Conservation (phyloP, 495 filamentous ascomycete species). For the Bombardia bombarda region DNA sequence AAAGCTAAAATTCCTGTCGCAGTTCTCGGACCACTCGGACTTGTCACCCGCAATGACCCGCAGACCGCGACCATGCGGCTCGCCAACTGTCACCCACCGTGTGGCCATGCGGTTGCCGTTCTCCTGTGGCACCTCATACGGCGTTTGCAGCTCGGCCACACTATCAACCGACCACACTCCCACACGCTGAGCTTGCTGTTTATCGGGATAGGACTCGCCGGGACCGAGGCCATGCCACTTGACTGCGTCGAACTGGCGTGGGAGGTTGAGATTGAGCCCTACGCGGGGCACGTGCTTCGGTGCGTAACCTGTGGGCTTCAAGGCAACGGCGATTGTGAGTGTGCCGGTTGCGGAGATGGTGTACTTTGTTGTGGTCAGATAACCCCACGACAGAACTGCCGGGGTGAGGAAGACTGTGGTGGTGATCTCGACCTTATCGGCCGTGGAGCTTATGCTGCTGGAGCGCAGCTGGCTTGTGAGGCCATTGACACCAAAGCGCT, state of each 20-base stretch:
- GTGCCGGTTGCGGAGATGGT: conserved; percentile 33
- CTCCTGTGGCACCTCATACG: conserved; percentile 59
- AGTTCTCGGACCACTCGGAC: conserved; percentile 4
- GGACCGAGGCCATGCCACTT: conserved; percentile 57
- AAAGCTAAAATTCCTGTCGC: conserved; percentile 41
- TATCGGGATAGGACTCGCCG: conserved; percentile 56
- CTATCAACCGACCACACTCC: conserved; percentile 37
- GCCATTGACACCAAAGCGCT: conserved; percentile 25
- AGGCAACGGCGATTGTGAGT: conserved; percentile 33
- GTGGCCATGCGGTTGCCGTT: conserved; percentile 54
- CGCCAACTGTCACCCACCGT: conserved; percentile 19
- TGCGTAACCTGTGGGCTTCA: conserved; percentile 24
- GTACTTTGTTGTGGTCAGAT: conserved; percentile 40
- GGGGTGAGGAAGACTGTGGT: conserved; percentile 34
- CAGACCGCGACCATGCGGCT: conserved; percentile 8
- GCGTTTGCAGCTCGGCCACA: conserved; percentile 41
- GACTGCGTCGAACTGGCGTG: conserved; percentile 26
- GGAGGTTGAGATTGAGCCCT: conserved; percentile 43
- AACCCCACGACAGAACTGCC: conserved; percentile 50
- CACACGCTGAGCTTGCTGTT: conserved; percentile 45
- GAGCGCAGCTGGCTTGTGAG: conserved; percentile 35
- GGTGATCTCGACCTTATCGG: conserved; percentile 25
- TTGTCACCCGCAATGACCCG: conserved; percentile 11
- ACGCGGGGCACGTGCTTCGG: conserved; percentile 48
- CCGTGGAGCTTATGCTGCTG: conserved; percentile 26